Evolutionary conservation across 139 green algal species (phyloP).

Genomic region (Auxenochlorella protothecoides): DNA sequence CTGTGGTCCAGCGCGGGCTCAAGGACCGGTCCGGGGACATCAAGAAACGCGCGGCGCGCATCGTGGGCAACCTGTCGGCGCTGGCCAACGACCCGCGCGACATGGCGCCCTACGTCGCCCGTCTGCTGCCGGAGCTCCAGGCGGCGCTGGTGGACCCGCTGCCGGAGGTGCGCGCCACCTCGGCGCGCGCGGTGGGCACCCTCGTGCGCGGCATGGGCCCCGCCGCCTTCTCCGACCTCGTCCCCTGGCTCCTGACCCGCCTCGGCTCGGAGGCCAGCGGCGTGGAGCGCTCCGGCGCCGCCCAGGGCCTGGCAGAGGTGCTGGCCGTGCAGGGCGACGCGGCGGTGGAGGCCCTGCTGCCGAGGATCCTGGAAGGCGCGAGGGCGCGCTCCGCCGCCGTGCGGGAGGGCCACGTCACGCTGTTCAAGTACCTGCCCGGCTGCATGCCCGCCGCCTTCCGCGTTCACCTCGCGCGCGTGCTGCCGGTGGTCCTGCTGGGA

Average conservation of each 20-base stretch:
- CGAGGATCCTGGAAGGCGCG: slow-evolving; percentile 64
- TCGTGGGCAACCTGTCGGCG: slow-evolving; percentile 87
- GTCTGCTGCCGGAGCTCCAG: slow-evolving; percentile 87
- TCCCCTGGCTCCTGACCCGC: slow-evolving; percentile 79
- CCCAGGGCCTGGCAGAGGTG: slow-evolving; percentile 81
- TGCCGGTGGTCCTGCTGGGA: slow-evolving; percentile 83
- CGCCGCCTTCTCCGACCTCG: slow-evolving; percentile 50
- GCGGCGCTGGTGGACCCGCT: slow-evolving; percentile 85
- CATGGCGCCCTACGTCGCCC: slow-evolving; percentile 84
- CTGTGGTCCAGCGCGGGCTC: slow-evolving; percentile 82
- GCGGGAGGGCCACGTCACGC: slow-evolving; percentile 80
- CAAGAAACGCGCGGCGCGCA: slow-evolving; percentile 88
- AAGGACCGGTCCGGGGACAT: slow-evolving; percentile 77
- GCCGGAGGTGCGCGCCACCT: slow-evolving; percentile 75
- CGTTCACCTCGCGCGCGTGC: slow-evolving; percentile 29
- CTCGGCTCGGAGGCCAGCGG: slow-evolving; percentile 51
- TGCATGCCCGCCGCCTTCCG: slow-evolving; percentile 24
- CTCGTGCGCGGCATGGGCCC: slow-evolving; percentile 73
- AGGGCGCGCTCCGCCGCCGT: slow-evolving; percentile 32
- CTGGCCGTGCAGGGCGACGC: slow-evolving; percentile 67
- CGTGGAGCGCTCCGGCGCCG: slow-evolving; percentile 53
- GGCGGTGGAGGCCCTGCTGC: slow-evolving; percentile 73
- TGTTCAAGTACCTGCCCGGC: slow-evolving; percentile 58
- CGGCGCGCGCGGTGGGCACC: slow-evolving; percentile 73
- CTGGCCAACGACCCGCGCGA: slow-evolving; percentile 91